Evolutionary conservation across 441 rosid genomes (phyloP), one percentile per base, ranked within the genome.

Genomic region (Adansonia gregorii): DNA sequence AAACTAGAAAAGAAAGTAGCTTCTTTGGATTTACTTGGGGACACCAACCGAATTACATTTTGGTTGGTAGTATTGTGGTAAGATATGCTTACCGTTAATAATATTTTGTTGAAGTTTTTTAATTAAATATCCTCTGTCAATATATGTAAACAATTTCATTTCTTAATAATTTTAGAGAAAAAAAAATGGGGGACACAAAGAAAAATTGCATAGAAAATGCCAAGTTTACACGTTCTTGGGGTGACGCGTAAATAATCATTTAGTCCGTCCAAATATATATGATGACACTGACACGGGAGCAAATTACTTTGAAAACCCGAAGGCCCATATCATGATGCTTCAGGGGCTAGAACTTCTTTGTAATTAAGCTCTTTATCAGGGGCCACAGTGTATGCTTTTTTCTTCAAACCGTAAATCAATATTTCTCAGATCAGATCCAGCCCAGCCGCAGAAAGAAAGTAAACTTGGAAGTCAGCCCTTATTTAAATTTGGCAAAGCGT

Each of bases 401-500:
- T 66, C 43, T 41, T 5, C 27, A 12, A 68, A 67, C 55, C 35
- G 55, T 19, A 46, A 67, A 58, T 20, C n/a, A 55, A 20, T 49
- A 43, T 3, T 59, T 45, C 27, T 61, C 45, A 61, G 69, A 74
- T 66, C 70, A 24, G 43, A 14, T 24, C 70, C 27, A 66, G 70
- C 70, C 70, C 48, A 39, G 14, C 43, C 22, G 35, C 65, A 24
- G 11, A 59, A 59, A 68, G 20, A 67, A 55, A 10, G 48, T 17
- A 66, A 39, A 22, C 60, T 64, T 49, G 39, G 61, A 55, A 56
- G 45, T 70, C 79, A 55, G 58, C 31, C 48, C 20, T 65, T 12
- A 56, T 45, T 45, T n/a, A 76, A 76, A 65, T 63, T 24, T 35
- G 71, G 61, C 55, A 74, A 60, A 46, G 45, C 77, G 68, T 74